Evolutionary conservation across 2,329 filamentous ascomycete genomes (phyloP).

Genomic region (Neonectria ditissima): DNA sequence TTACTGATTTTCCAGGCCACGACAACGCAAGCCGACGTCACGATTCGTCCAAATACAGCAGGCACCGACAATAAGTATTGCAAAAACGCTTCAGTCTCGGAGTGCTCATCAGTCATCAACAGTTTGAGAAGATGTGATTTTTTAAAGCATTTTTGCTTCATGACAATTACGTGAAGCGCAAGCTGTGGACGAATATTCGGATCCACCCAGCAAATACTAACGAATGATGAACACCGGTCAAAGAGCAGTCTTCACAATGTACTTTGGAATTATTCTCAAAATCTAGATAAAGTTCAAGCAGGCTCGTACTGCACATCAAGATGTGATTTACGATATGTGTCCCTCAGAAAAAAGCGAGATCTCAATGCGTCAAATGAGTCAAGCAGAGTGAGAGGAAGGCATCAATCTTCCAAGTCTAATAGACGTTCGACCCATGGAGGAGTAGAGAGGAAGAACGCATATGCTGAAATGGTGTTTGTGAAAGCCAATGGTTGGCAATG

Average conservation of each 20-base stretch:
- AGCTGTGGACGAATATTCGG: not conserved
- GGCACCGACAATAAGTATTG: not conserved
- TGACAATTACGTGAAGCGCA: not conserved
- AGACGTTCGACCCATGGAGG: slow-evolving; percentile 66
- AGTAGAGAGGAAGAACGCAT: slow-evolving; percentile 62
- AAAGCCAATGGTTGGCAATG: not conserved
- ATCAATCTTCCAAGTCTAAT: slow-evolving; percentile 66
- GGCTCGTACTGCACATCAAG: not conserved
- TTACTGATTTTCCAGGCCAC: not conserved
- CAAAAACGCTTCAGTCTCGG: not conserved
- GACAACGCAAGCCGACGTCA: slow-evolving; percentile 9
- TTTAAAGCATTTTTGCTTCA: not conserved
- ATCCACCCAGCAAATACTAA: not conserved
- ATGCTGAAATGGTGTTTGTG: slow-evolving; percentile 62
- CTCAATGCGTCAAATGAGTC: slow-evolving; percentile 57
- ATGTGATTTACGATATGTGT: slow-evolving; percentile 50
- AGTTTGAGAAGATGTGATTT: not conserved
- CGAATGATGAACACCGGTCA: not conserved
- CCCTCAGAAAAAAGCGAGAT: slow-evolving; percentile 62
- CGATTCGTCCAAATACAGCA: not conserved
- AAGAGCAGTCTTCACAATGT: not conserved
- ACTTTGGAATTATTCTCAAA: not conserved
- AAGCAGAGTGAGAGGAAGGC: slow-evolving; percentile 65
- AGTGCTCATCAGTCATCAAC: not conserved
- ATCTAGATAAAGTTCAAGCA: not conserved